phyloP scores from a whole-genome alignment of 768 basidiomycete genomes.

The Suillus hirtellus region DNA sequence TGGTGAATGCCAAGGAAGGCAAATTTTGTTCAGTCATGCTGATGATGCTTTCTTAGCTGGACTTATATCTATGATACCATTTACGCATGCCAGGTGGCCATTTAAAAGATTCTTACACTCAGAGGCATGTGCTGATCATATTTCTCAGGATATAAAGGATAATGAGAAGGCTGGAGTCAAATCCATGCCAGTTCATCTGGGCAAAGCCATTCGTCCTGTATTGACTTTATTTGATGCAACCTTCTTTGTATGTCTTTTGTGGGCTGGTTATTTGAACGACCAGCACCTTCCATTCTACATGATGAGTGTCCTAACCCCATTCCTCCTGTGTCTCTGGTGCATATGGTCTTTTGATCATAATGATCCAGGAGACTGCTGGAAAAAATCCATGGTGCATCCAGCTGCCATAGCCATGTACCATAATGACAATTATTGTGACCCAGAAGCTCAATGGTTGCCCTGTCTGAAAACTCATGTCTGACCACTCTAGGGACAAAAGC shows the following conservation, averaged over 20 bases:
- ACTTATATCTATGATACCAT: background rate
- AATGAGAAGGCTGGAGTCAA: background rate
- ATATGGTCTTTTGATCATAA: background rate
- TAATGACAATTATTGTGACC: background rate
- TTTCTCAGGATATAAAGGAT: background rate
- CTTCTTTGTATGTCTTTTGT: background rate
- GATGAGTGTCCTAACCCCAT: background rate
- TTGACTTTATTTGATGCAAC: background rate
- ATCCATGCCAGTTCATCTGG: background rate
- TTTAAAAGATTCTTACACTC: background rate
- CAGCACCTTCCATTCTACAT: background rate
- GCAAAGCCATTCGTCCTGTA: background rate
- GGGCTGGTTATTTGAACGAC: slow-evolving; percentile 2
- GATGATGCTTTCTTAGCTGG: background rate
- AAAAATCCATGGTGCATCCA: background rate
- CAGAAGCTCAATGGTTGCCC: background rate
- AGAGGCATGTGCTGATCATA: background rate
- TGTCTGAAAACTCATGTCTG: background rate
- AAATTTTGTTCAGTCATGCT: background rate
- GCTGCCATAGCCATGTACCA: background rate
- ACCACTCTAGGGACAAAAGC: slow-evolving; percentile 5
- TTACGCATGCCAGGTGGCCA: background rate
- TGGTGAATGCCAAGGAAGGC: background rate
- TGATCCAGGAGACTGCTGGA: background rate
- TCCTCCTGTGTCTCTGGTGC: background rate